Evolutionary conservation across 2,329 filamentous ascomycete species (phyloP), one percentile per base, ranked within the genome.

Genomic region (Pseudocercospora fuligena): DNA sequence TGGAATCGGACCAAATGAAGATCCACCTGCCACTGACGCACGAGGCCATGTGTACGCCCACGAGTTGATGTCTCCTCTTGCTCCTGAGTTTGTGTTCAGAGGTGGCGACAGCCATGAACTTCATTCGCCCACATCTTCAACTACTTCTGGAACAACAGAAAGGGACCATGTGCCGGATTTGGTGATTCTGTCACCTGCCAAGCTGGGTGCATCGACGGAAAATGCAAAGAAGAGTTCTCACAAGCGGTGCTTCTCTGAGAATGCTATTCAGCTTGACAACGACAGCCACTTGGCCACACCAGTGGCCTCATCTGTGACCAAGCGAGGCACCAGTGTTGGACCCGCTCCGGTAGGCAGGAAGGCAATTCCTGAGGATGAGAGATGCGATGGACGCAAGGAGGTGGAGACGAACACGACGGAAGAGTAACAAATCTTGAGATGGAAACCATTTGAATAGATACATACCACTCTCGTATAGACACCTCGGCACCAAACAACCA

Each of bases 191-290:
- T 66, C 66, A n/a, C 63, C 63, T 29, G 57, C 63, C 19, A 53
- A 46, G 19, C 36, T 61, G 27, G 63, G 56, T 23, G 56, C 66
- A 36, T 60, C 58, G 61, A 23, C 47, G 23, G 51, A 25, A 56
- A 29, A n/a, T 31, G 66, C 58, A 58, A 57, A 33, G 25, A 33
- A 31, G n/a, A 33, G 14, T 21, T 40, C 56, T 56, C 71, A 71
- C 59, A 70, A 69, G 64, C 69, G 73, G 56, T 69, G 75, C 25
- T 73, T 73, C 60, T 77, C 75, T 33, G 72, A 73, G 43, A 72
- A 73, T 64, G 72, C 73, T 6, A 68, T 74, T 56, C 66, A 69
- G 53, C 51, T 70, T 51, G 69, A 73, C 19, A 51, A 51, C 47
- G 64, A 73, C 61, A 70, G 66, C 61, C 65, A 70, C 43, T 53